Evolutionary conservation across 192 early-diverging fungal genomes (phyloP).

Genomic region (Podila horticola): DNA sequence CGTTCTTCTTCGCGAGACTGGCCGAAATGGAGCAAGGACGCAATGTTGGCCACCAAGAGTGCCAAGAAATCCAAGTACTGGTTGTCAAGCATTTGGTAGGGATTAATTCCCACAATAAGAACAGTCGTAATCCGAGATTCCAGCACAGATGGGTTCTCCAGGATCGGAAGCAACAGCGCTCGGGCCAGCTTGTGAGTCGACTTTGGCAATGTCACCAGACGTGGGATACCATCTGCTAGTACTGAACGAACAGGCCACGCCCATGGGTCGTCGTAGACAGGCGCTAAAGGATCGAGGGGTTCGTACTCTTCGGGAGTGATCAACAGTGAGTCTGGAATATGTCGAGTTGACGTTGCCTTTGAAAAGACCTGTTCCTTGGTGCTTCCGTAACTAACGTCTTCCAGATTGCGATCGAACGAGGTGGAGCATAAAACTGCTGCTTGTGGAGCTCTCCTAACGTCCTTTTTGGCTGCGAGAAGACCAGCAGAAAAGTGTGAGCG

Average conservation of each 20-base stretch:
- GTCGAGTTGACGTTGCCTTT: conserved; percentile 29
- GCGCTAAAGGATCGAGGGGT: conserved; percentile 20
- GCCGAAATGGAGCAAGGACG: conserved; percentile 35
- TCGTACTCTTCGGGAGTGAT: conserved; percentile 49
- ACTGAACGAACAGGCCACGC: conserved; percentile 45
- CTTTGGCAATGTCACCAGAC: conserved; percentile 41
- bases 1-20: conserved; percentile 49
- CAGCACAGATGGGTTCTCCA: conserved; percentile 31
- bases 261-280: conserved; percentile 38
- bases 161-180: conserved; percentile 30
- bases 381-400: conserved; percentile 14
- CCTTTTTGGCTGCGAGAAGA: conserved; percentile 22
- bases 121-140: conserved; percentile 37
- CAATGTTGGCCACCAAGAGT: conserved; percentile 39
- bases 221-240: conserved; percentile 35
- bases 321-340: conserved; percentile 38
- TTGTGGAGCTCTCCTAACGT: conserved; percentile 20
- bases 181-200: conserved; percentile 41
- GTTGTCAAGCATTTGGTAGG: conserved; percentile 36
- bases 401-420: conserved; percentile 44
- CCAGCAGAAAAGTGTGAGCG: conserved; percentile 30
- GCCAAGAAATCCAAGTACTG: conserved; percentile 47
- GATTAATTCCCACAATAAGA: conserved; percentile 44
- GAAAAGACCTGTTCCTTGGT: conserved; percentile 29
- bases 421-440: conserved; percentile 34